phyloP scores from a whole-genome alignment of 192 early-diverging fungal species.

The Linnemannia schmuckeri region DNA sequence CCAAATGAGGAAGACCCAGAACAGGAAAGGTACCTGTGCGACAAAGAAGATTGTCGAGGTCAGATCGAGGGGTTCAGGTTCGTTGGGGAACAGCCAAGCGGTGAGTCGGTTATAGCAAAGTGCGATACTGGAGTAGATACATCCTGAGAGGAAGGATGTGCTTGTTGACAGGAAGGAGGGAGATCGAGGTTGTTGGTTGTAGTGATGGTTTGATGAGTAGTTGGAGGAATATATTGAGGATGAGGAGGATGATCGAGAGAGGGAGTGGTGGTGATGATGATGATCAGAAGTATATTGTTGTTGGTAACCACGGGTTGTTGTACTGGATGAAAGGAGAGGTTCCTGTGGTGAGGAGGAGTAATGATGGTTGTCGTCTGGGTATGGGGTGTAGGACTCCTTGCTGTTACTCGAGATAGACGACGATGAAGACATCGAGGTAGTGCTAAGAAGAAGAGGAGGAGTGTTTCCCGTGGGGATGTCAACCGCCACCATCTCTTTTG shows the following conservation, averaged over 20 bases:
- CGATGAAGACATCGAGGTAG: background rate
- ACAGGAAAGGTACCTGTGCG: conserved; percentile 15
- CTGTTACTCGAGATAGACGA: background rate
- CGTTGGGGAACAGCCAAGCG: conserved; percentile 34
- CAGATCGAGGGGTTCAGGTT: conserved; percentile 42
- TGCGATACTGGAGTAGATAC: conserved; percentile 8
- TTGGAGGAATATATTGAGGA: background rate
- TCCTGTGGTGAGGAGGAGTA: background rate
- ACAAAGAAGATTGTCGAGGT: conserved; percentile 30
- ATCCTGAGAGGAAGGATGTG: background rate
- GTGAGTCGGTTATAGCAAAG: conserved; percentile 14
- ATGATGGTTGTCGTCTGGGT: background rate
- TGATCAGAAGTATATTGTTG: background rate
- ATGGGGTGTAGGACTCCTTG: background rate
- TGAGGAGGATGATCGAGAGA: background rate
- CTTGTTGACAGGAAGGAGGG: background rate
- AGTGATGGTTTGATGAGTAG: background rate
- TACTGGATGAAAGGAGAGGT: background rate
- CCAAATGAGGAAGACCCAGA: conserved; percentile 14
- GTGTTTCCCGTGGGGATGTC: background rate
- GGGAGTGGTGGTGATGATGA: conserved; percentile 1
- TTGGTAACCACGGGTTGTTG: background rate
- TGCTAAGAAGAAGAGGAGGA: background rate
- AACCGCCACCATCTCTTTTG: background rate
- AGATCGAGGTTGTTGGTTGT: background rate